Evolutionary conservation across 2,329 filamentous ascomycete species (phyloP), one percentile per base, ranked within the genome.

Genomic region (Trichoderma sp.): DNA sequence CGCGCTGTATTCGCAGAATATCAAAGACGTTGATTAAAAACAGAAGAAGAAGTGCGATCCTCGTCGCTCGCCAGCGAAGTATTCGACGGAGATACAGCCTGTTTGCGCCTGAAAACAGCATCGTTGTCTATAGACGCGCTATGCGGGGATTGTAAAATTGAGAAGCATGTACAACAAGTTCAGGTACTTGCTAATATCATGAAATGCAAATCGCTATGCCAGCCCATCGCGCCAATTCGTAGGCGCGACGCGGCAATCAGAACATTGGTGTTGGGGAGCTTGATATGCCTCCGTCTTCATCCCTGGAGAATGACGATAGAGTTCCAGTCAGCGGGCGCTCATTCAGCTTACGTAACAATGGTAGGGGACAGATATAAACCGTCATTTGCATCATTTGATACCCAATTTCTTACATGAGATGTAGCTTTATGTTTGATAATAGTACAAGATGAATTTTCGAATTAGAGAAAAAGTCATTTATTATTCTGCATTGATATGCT

Each of bases 1-100:
- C 75, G 52, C 73, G 74, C 70, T 81, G 77, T 55, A 83, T 78
- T 16, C 79, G 79, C 24, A 82, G 75, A 47, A 80, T 77, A 40
- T 83, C 80, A 72, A 83, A 73, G n/a, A 81, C 63, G 65, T 77
- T 81, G 73, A 81, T 70, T 68, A 83, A 71, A 69, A 75, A 62
- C 63, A 81, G 70, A 27, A 82, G 68, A 52, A 79, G 67, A 16
- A 81, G 55, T n/a, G 79, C 63, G 33, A 82, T 74, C 68, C 79
- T 78, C 27, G 76, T 72, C 55, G 73, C 71, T 43, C 80, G 79
- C 37, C 76, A 77, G 72, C 81, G 81, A 40, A 80, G 72, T 61
- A 81, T 69, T 33, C 81, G 81, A 40, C 81, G 81, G 40, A 79
- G 68, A 70, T 77, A 80, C 40, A 80, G 72, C 62, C 77, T 74